Conservation (phyloP, 441 rosid species). For the Arabidopsis hybrid region DNA sequence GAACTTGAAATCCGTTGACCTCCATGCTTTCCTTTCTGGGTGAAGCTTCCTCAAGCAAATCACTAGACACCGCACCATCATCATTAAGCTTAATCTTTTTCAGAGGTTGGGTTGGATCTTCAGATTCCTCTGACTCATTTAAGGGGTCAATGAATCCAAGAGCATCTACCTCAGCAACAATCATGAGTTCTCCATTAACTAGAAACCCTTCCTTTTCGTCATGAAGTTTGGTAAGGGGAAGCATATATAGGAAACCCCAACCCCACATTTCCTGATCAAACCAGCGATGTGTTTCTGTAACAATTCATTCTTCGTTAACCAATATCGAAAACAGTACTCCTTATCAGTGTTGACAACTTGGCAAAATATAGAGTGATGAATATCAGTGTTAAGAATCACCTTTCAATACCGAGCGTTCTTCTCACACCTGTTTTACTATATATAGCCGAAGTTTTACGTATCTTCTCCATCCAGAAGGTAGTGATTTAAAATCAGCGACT, state of each 20-base stretch:
- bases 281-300: not conserved
- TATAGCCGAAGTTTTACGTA: not conserved
- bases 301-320: too few species aligned
- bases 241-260: not conserved
- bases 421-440: not conserved
- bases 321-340: too few species aligned
- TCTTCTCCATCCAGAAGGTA: conserved; percentile 24
- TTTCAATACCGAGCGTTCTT: not conserved
- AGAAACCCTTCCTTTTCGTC: not conserved
- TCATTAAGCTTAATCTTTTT: not conserved
- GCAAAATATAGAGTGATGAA: too few species aligned
- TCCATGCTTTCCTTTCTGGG: not conserved
- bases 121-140: not conserved
- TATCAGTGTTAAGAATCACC: too few species aligned
- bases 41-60: not conserved
- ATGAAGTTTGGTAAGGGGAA: not conserved
- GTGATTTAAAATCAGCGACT: not conserved
- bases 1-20: not conserved
- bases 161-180: not conserved
- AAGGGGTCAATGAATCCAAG: not conserved
- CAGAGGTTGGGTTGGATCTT: not conserved
- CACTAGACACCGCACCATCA: not conserved
- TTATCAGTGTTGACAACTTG: too few species aligned
- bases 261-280: not conserved
- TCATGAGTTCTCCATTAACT: not conserved